A percentile compares a stretch with the other conserved stretches of the same genome.
These are phyloP conservation scores for Psilocybe azurescens DNA, from an alignment of 768 basidiomycete species.

Conservation along the genomic window DNA sequence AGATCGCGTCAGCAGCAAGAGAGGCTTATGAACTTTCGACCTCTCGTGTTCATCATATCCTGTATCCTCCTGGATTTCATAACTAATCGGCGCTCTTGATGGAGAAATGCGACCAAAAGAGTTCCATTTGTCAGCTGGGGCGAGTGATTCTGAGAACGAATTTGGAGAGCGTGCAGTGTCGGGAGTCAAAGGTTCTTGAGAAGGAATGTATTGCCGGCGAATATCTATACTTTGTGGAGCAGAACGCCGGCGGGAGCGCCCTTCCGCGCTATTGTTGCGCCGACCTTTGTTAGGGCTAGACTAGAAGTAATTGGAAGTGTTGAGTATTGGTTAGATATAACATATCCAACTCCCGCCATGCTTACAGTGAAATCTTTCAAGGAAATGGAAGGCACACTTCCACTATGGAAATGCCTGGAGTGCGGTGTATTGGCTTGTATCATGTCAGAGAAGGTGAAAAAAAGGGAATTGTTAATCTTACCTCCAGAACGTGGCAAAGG, in stretches of 20 bases:
- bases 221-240: slow-evolving; percentile 21
- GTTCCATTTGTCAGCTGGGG: slow-evolving; percentile 37
- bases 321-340: not conserved
- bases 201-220: slow-evolving; percentile 4
- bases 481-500: slow-evolving; percentile 45
- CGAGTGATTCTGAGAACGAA: slow-evolving; percentile 43
- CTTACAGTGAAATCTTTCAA: slow-evolving; percentile 40
- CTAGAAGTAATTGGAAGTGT: not conserved
- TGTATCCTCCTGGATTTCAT: slow-evolving; percentile 48
- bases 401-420: slow-evolving; percentile 45
- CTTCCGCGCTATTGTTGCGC: slow-evolving; percentile 24
- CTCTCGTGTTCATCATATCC: slow-evolving; percentile 42
- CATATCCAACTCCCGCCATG: not conserved
- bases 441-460: slow-evolving; percentile 1
- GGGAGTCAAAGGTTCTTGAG: slow-evolving; percentile 47
- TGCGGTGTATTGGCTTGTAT: slow-evolving; percentile 42
- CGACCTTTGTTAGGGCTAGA: not conserved
- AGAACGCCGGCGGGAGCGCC: slow-evolving; percentile 21
- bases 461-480: slow-evolving; percentile 21
- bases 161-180: slow-evolving; percentile 50
- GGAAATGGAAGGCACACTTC: slow-evolving; percentile 49
- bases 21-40: slow-evolving; percentile 43
- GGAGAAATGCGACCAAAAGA: slow-evolving; percentile 33
- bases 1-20: slow-evolving; percentile 63
- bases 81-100: slow-evolving; percentile 40